These are phyloP conservation scores for Phylloporus arenicola DNA, from an alignment of 768 basidiomycete genomes.

Conservation along the genomic window DNA sequence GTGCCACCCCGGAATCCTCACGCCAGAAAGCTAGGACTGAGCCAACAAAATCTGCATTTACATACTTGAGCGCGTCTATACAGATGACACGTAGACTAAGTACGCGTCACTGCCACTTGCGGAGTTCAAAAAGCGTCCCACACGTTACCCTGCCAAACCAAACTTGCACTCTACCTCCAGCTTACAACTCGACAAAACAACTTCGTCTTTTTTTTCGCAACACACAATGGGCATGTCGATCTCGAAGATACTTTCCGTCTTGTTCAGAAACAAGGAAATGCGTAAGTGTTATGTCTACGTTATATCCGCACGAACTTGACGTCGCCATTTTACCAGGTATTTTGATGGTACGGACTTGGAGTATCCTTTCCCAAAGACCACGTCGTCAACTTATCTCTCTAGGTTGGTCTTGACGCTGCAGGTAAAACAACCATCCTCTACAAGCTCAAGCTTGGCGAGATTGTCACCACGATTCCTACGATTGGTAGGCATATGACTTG, in stretches of 20 bases:
- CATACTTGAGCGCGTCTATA: too few relatives aligned
- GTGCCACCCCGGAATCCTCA: too few relatives aligned
- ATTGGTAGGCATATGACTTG: slow-evolving; percentile 65
- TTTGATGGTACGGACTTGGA: slow-evolving; percentile 66
- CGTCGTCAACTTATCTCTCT: slow-evolving; percentile 4
- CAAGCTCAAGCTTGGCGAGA: slow-evolving; percentile 99
- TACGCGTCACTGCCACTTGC: slow-evolving; percentile 24
- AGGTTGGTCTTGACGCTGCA: slow-evolving; percentile 99
- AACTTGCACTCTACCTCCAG: slow-evolving; percentile 31
- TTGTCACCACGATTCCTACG: slow-evolving; percentile 99
- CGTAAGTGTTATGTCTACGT: slow-evolving; percentile 52
- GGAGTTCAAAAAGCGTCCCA: slow-evolving; percentile 32
- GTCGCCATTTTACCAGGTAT: slow-evolving; percentile 61
- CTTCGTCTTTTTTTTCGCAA: slow-evolving; percentile 26
- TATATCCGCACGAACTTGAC: slow-evolving; percentile 21
- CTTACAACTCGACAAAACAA: slow-evolving; percentile 23
- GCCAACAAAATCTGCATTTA: too few relatives aligned
- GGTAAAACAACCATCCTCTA: slow-evolving; percentile 98
- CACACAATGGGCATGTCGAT: slow-evolving; percentile 72
- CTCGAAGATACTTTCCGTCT: slow-evolving; percentile 68
- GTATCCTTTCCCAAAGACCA: slow-evolving; percentile 18
- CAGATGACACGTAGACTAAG: slow-evolving; percentile 16
- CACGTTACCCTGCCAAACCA: slow-evolving; percentile 28
- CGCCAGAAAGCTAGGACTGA: too few relatives aligned
- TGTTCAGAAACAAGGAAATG: slow-evolving; percentile 99